These are phyloP conservation scores for Globisporangium lucens DNA, from an alignment of 352 stramenopile species.

Conservation along the genomic window DNA sequence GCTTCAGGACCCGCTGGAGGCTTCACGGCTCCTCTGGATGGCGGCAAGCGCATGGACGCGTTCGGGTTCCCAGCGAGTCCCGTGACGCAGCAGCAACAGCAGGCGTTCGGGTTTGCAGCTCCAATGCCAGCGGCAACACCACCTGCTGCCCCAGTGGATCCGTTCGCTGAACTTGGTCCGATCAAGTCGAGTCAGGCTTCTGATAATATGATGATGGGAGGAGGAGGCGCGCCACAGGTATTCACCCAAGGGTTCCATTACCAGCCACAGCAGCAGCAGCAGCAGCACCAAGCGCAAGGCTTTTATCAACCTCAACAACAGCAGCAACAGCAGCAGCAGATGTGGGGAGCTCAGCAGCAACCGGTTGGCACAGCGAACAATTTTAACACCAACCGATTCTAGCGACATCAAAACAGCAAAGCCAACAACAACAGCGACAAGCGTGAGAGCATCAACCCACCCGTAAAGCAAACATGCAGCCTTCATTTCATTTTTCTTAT, in stretches of 20 bases:
- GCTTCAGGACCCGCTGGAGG: not conserved
- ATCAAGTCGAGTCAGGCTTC: not conserved
- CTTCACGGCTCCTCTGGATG: not conserved
- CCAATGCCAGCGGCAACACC: conserved; percentile 12
- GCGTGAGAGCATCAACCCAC: not conserved
- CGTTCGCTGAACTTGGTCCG: conserved; percentile 41
- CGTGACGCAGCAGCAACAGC: conserved; percentile 32
- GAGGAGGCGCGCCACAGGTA: conserved; percentile 13
- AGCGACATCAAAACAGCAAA: not conserved
- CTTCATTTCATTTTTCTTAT: conserved; percentile 1
- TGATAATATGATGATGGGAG: conserved; percentile 8
- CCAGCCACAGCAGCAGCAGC: conserved; percentile 15
- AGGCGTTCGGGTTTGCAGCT: conserved; percentile 36
- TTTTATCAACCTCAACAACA: conserved; percentile 30
- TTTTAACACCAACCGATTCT: conserved; percentile 16
- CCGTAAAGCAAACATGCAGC: not conserved
- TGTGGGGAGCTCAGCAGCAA: conserved; percentile 26
- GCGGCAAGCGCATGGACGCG: conserved; percentile 36
- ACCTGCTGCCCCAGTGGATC: conserved; percentile 31
- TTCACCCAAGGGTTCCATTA: conserved; percentile 14
- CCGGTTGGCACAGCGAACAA: conserved; percentile 10
- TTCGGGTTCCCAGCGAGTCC: conserved; percentile 55
- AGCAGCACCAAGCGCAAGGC: conserved; percentile 17
- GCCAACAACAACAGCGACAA: not conserved
- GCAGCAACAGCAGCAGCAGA: conserved; percentile 29